Percentiles rank a stretch among this genome's conserved stretches.
These are phyloP conservation scores for Neurospora africana DNA, from an alignment of 495 filamentous ascomycete species.

Conservation along the genomic window DNA sequence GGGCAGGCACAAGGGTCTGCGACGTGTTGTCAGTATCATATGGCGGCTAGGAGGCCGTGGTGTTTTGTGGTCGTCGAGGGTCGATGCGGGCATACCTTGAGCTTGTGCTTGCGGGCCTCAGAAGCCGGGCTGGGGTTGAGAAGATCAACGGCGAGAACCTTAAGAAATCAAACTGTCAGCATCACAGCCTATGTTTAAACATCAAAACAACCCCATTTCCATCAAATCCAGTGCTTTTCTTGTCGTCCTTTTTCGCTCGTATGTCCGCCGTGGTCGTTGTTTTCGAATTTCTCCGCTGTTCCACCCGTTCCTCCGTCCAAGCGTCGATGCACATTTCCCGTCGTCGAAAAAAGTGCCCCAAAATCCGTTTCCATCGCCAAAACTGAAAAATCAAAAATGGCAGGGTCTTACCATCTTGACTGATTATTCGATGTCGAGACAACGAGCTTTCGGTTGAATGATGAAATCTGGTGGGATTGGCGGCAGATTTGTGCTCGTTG, in stretches of 20 bases:
- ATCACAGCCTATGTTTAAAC: not conserved
- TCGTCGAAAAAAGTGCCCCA: not conserved
- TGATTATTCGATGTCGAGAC: conserved; percentile 32
- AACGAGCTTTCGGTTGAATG: conserved; percentile 38
- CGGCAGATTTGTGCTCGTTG: conserved; percentile 39
- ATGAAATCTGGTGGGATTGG: conserved; percentile 30
- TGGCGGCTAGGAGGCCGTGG: not conserved
- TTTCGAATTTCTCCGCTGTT: not conserved
- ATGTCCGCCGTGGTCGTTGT: not conserved
- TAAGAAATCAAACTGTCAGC: conserved; percentile 30
- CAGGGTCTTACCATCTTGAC: conserved; percentile 48
- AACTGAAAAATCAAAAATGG: conserved; percentile 15
- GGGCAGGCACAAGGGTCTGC: conserved; percentile 85
- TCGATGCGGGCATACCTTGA: conserved; percentile 68
- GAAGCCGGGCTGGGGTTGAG: conserved; percentile 93
- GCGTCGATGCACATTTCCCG: not conserved
- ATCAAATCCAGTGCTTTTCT: not conserved
- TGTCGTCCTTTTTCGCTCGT: not conserved
- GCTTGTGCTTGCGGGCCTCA: conserved; percentile 98
- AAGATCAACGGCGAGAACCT: conserved; percentile 99
- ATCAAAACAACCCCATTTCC: not conserved
- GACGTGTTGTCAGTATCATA: conserved; percentile 14
- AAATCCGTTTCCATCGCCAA: not conserved
- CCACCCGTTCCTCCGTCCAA: not conserved
- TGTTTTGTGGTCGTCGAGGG: not conserved